Evolutionary conservation across 192 early-diverging fungal genomes (phyloP).

Genomic region (Spizellomyces sp.): DNA sequence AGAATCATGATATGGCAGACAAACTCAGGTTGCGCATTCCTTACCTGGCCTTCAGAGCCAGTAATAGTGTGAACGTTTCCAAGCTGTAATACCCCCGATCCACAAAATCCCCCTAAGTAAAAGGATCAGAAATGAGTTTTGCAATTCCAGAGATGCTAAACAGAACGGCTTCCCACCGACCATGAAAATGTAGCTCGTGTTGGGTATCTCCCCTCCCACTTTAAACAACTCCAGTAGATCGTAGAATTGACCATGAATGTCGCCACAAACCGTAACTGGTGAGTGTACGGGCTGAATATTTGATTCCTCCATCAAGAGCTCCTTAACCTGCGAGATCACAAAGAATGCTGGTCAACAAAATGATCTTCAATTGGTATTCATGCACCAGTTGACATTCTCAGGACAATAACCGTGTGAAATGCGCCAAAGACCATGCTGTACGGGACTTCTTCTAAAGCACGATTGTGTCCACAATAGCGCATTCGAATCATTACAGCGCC

Average conservation of each 20-base stretch:
- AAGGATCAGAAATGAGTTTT: not conserved
- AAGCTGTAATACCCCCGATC: conserved; percentile 97
- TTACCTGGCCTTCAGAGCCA: conserved; percentile 91
- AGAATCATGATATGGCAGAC: not conserved
- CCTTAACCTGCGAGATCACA: conserved; percentile 72
- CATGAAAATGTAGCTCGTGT: conserved; percentile 98
- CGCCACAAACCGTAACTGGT: conserved; percentile 92
- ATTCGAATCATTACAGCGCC: no score
- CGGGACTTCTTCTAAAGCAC: no score
- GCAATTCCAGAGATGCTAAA: not conserved
- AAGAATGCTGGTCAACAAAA: not conserved
- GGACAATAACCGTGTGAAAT: no score
- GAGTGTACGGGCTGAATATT: conserved; percentile 98
- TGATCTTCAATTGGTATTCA: not conserved
- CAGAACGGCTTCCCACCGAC: conserved; percentile 39
- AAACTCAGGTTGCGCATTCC: conserved; percentile 20
- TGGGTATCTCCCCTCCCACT: conserved; percentile 92
- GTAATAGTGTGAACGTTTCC: conserved; percentile 92
- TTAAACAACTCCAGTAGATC: conserved; percentile 95
- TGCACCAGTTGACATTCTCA: no score
- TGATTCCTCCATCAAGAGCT: conserved; percentile 96
- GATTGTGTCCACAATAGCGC: no score
- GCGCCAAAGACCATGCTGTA: no score
- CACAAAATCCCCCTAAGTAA: conserved; percentile 90
- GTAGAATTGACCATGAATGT: conserved; percentile 98